Evolutionary conservation across 2,329 filamentous ascomycete genomes (phyloP).

Genomic region (Geoglossum cookeanum): DNA sequence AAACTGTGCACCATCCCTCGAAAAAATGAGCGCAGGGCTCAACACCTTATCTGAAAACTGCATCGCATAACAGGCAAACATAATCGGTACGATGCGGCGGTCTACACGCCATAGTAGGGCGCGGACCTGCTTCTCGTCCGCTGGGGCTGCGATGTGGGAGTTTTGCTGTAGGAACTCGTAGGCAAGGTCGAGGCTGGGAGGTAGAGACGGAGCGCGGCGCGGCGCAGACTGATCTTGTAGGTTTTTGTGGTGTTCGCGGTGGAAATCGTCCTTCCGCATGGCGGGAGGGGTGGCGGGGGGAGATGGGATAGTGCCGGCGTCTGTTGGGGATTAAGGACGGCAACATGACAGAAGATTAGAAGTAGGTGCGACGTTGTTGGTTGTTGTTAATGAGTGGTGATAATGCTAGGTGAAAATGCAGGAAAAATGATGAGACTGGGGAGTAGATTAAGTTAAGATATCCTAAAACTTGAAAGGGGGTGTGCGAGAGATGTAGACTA

Average conservation of each 20-base stretch:
- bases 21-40: slow-evolving; percentile 11
- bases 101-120: slow-evolving; percentile 35
- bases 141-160: background rate
- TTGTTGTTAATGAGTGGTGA: too few species aligned
- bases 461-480: too few species aligned
- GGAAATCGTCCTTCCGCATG: background rate
- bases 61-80: slow-evolving; percentile 42
- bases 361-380: too few species aligned
- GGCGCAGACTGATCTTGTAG: background rate
- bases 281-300: background rate
- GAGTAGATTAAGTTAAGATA: too few species aligned
- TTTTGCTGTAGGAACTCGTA: slow-evolving; percentile 16
- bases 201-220: background rate
- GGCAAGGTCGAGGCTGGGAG: slow-evolving; percentile 23
- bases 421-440: too few species aligned
- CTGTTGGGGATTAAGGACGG: too few species aligned
- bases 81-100: slow-evolving; percentile 38
- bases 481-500: too few species aligned
- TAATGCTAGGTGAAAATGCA: too few species aligned
- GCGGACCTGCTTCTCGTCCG: slow-evolving; percentile 25
- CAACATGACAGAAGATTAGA: too few species aligned
- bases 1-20: background rate
- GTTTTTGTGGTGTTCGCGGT: background rate
- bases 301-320: background rate
- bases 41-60: slow-evolving; percentile 46